Conservation (phyloP, 2,329 filamentous ascomycete species). For the Pseudogymnoascus sp. region DNA sequence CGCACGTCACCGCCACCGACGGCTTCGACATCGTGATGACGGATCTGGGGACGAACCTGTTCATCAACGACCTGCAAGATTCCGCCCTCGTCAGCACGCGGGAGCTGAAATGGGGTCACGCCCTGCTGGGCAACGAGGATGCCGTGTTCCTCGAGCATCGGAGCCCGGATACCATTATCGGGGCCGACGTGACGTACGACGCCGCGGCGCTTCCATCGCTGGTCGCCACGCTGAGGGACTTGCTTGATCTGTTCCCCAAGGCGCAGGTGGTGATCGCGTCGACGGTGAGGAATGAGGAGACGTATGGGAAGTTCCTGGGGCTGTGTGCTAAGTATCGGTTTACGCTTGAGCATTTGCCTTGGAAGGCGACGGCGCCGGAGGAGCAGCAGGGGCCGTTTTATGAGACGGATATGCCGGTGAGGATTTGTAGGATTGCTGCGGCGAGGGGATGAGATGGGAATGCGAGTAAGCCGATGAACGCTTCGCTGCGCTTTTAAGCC, state of each 20-base stretch:
- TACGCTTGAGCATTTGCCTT: conserved; percentile 37
- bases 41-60: conserved; percentile 58
- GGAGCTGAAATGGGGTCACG: conserved; percentile 41
- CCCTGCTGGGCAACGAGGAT: conserved; percentile 29
- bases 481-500: background rate
- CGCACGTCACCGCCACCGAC: conserved; percentile 61
- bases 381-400: conserved; percentile 59
- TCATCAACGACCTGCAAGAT: conserved; percentile 57
- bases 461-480: background rate
- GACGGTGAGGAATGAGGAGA: conserved; percentile 62
- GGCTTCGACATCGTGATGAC: conserved; percentile 66
- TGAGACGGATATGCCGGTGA: conserved; percentile 50
- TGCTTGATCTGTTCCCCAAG: conserved; percentile 50
- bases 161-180: conserved; percentile 57
- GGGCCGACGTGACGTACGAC: conserved; percentile 76
- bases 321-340: conserved; percentile 41
- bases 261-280: conserved; percentile 60
- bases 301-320: conserved; percentile 56
- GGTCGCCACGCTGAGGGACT: conserved; percentile 54
- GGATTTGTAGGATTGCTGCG: conserved; percentile 41
- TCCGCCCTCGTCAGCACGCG: conserved; percentile 48
- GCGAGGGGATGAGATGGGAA: background rate
- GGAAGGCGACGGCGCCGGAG: conserved; percentile 31
- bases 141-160: conserved; percentile 29
- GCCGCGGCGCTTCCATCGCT: conserved; percentile 54